phyloP scores from a whole-genome alignment of 768 basidiomycete genomes.

The Trichaptum fuscoviolaceum region DNA sequence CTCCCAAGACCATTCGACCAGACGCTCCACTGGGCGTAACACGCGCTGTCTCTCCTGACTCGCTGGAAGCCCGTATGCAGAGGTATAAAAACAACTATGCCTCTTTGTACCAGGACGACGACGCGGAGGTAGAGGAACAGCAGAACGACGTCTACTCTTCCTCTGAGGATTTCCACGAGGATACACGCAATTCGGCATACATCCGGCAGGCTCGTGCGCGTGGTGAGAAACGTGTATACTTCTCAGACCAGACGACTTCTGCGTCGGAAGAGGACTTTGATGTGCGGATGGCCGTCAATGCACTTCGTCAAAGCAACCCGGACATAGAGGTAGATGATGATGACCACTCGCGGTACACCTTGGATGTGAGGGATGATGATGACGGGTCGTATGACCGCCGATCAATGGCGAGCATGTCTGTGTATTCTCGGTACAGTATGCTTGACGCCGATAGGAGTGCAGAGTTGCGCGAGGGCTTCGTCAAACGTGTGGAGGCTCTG shows the following conservation, averaged over 20 bases:
- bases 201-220: background rate
- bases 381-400: slow-evolving; percentile 31
- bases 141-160: background rate
- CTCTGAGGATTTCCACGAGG: background rate
- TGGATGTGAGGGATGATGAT: slow-evolving; percentile 17
- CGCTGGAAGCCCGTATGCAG: background rate
- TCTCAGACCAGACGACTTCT: background rate
- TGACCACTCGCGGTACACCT: slow-evolving; percentile 22
- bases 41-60: background rate
- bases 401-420: slow-evolving; percentile 34
- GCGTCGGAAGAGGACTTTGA: background rate
- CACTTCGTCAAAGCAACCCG: background rate
- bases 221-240: background rate
- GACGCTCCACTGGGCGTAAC: background rate
- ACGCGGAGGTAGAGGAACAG: background rate
- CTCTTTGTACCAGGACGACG: background rate
- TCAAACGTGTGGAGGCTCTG: slow-evolving; percentile 49
- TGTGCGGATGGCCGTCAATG: background rate
- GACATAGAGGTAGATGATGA: slow-evolving; percentile 8
- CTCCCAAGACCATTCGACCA: background rate
- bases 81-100: background rate
- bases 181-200: background rate
- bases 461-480: slow-evolving; percentile 42
- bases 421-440: slow-evolving; percentile 48
- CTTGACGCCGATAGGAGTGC: slow-evolving; percentile 50